Base-by-base conservation (phyloP, 2,329 filamentous ascomycete species). In the Pseudogymnoascus sp. region DNA sequence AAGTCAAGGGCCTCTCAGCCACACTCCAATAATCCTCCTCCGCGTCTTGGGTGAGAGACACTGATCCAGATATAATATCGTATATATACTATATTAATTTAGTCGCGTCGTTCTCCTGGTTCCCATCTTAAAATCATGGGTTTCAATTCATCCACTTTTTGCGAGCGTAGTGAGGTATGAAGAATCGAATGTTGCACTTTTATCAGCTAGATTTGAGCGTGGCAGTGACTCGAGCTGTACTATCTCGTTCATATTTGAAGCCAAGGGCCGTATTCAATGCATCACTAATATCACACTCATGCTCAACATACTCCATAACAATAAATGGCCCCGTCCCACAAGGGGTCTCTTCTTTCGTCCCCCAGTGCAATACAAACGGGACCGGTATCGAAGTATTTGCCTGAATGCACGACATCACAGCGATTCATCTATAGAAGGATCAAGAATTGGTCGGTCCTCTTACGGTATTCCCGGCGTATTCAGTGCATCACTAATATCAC, bases 191-290 rank as follows among this genome's bases (percentile, higher is more conserved):
- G 68, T 66, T 23, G 62, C 61, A 19, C 64, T 67, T 45, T 45
- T 26, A 45, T 45, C 12, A 59, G 69, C 69, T n/a, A 73, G 66
- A 10, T 69, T 38, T 11, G 55, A 59, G 33, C 62, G 41, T 41
- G 71, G 69, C 35, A 67, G 64, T 37, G 65, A 63, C 12, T 68
- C 67, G 41, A 66, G 63, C 33, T 65, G 66, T 37, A 74, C 41
- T 63, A 76, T 69, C 16, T 77, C 72, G 61, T 73, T 78, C 75
- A 80, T 78, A 61, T 77, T 77, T 1, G 73, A 69, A 2, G 74
- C 76, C 2, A 80, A 62, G 2, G 77, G 77, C n/a, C 75, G 21
- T 45, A 45, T 69, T 69, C 11, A 77, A 69, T 10, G 49, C 7
- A 62, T 68, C 61, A 14, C 63, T 61, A 29, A 72, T 63, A 61